phyloP scores from a whole-genome alignment of 345 rosid species.

The Gossypium rotundifolium region DNA sequence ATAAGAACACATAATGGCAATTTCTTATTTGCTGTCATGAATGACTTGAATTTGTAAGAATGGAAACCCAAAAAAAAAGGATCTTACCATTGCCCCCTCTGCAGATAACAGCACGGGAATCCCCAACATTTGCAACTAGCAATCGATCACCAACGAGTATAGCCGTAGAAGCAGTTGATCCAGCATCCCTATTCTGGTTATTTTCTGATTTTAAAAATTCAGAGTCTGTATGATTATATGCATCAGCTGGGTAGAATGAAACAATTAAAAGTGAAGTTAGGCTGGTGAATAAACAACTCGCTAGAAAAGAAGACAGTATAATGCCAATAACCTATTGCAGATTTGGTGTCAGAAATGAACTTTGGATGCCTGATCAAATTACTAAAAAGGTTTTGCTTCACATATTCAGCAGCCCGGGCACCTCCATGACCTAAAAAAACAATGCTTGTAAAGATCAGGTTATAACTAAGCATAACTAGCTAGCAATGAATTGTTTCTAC shows the following conservation, averaged over 20 bases:
- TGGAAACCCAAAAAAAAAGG: background rate
- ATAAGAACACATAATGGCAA: background rate
- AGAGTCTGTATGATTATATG: constrained; percentile 83
- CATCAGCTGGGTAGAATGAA: constrained; percentile 60
- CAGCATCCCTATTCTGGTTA: constrained; percentile 94
- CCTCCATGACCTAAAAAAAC: constrained; percentile 88
- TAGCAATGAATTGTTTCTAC: background rate
- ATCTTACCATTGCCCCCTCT: constrained; percentile 84
- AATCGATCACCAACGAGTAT: constrained; percentile 87
- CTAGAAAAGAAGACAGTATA: background rate
- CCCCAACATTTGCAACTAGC: constrained; percentile 97
- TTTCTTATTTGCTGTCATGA: background rate
- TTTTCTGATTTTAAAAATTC: constrained; percentile 90
- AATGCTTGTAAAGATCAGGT: background rate
- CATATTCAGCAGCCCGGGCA: constrained; percentile 98
- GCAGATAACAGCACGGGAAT: constrained; percentile 96
- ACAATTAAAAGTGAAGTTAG: constrained; percentile 14
- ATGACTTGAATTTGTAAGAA: background rate
- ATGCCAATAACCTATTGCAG: constrained; percentile 69
- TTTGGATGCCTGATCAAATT: constrained; percentile 92
- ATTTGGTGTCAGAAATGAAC: constrained; percentile 85
- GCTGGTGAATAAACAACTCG: constrained; percentile 8
- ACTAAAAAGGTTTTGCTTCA: constrained; percentile 86
- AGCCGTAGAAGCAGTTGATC: constrained; percentile 98
- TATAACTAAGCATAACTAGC: background rate